These are phyloP conservation scores for Backusella tarrabulga DNA, from an alignment of 192 early-diverging fungal genomes.

Conservation along the genomic window DNA sequence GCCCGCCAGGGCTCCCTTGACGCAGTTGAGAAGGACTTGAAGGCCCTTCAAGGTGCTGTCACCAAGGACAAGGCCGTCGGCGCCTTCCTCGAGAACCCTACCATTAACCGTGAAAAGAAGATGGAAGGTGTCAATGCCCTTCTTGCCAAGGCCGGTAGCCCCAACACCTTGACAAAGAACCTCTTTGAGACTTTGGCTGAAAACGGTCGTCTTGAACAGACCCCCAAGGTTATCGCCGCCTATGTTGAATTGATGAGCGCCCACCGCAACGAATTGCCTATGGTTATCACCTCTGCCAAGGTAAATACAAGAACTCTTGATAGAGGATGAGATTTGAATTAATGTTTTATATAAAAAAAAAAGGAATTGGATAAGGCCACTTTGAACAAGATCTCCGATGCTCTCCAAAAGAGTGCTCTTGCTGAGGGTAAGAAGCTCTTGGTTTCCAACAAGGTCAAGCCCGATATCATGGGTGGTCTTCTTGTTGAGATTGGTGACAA, in stretches of 20 bases:
- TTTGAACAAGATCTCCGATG: constrained; percentile 52
- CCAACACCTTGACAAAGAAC: constrained; percentile 83
- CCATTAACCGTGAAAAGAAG: constrained; percentile 79
- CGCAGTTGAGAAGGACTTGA: constrained; percentile 83
- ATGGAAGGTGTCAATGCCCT: constrained; percentile 69
- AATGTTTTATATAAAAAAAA: not conserved
- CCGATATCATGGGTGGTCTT: constrained; percentile 92
- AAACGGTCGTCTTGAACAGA: constrained; percentile 90
- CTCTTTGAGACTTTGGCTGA: constrained; percentile 91
- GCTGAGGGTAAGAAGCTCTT: constrained; percentile 80
- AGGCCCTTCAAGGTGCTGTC: constrained; percentile 61
- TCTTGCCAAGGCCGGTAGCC: constrained; percentile 57
- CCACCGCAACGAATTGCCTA: constrained; percentile 81
- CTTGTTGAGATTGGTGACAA: constrained; percentile 97
- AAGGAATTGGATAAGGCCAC: constrained; percentile 81
- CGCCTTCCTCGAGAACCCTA: constrained; percentile 82
- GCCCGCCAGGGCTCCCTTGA: constrained; percentile 77
- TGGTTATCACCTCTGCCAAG: constrained; percentile 89
- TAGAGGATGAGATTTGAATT: not conserved
- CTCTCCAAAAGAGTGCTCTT: constrained; percentile 69
- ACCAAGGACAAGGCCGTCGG: constrained; percentile 70
- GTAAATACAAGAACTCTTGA: constrained; percentile 35
- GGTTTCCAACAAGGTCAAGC: constrained; percentile 89
- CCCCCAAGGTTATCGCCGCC: constrained; percentile 75
- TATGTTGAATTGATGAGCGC: constrained; percentile 87